A percentile compares a stretch with the other conserved stretches of the same genome.
These are phyloP conservation scores for Acer negundo DNA, from an alignment of 345 rosid species.

Conservation along the genomic window DNA sequence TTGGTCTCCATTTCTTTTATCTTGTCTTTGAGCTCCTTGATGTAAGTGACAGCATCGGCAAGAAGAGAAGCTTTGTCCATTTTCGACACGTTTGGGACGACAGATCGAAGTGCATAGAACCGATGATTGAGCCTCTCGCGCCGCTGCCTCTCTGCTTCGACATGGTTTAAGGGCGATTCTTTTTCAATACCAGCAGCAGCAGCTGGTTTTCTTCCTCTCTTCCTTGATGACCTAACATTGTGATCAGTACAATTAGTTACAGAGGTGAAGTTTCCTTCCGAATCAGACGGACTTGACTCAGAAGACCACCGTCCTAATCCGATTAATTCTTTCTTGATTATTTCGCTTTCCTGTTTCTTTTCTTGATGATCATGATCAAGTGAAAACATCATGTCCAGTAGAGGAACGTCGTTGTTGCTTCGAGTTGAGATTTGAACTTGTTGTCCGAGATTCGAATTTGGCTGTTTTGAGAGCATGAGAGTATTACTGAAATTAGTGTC, in stretches of 20 bases:
- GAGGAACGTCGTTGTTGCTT: conserved; percentile 7
- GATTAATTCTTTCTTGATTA: conserved; percentile 20
- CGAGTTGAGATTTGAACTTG: neutral
- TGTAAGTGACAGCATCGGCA: conserved; percentile 69
- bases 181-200: conserved; percentile 14
- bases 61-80: conserved; percentile 91
- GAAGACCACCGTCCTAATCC: conserved; percentile 37
- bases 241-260: conserved; percentile 5
- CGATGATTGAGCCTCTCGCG: conserved; percentile 81
- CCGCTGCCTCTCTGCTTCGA: conserved; percentile 83
- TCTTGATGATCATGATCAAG: conserved; percentile 5
- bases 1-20: conserved; percentile 50
- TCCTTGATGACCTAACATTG: conserved; percentile 15
- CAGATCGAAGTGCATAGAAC: conserved; percentile 76
- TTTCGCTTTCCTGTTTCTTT: conserved; percentile 3
- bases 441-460: conserved; percentile 8
- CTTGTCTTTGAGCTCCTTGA: conserved; percentile 60
- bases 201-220: conserved; percentile 42
- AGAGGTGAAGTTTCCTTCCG: conserved; percentile 25
- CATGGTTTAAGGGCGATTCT: conserved; percentile 55
- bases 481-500: neutral
- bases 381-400: conserved; percentile 27
- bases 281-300: conserved; percentile 40
- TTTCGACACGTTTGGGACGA: conserved; percentile 84
- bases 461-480: conserved; percentile 9